These are phyloP conservation scores for Massariosphaeria phaeospora DNA, from an alignment of 495 filamentous ascomycete genomes.

Conservation along the genomic window DNA sequence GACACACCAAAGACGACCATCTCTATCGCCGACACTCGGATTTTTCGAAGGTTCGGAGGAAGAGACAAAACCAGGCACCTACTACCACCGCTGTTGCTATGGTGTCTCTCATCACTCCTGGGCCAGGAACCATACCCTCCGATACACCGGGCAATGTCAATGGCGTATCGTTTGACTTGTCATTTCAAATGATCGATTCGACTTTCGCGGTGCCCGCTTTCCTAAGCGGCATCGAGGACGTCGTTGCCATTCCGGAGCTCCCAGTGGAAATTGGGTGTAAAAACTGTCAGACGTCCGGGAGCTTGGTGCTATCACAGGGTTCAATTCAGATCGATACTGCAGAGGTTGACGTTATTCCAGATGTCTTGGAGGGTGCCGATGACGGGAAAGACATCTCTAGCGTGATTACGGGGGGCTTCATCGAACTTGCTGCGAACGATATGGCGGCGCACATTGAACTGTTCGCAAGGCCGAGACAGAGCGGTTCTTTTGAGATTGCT, in stretches of 20 bases:
- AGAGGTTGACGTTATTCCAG: slow-evolving; percentile 8
- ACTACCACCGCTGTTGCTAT: not conserved
- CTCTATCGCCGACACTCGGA: slow-evolving; percentile 15
- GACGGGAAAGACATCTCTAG: not conserved
- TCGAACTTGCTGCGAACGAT: slow-evolving; percentile 16
- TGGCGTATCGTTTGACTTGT: slow-evolving; percentile 11
- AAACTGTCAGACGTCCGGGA: slow-evolving; percentile 24
- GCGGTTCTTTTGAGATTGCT: slow-evolving; percentile 1
- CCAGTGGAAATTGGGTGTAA: slow-evolving; percentile 26
- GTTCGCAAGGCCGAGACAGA: slow-evolving; percentile 5
- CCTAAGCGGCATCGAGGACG: not conserved
- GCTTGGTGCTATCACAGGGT: slow-evolving; percentile 10
- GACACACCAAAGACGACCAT: slow-evolving; percentile 24
- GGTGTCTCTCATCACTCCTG: slow-evolving; percentile 1
- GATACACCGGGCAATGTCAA: slow-evolving; percentile 5
- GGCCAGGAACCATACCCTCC: not conserved
- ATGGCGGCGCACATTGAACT: slow-evolving; percentile 25
- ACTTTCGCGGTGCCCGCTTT: slow-evolving; percentile 9
- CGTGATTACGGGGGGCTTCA: slow-evolving; percentile 21
- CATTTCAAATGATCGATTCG: slow-evolving; percentile 10
- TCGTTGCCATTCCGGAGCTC: not conserved
- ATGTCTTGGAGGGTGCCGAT: not conserved
- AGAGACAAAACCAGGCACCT: not conserved
- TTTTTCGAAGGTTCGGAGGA: slow-evolving; percentile 4
- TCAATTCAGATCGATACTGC: slow-evolving; percentile 12